These are phyloP conservation scores for Chaetomium sp. DNA, from an alignment of 2,329 filamentous ascomycete species.

Conservation along the genomic window DNA sequence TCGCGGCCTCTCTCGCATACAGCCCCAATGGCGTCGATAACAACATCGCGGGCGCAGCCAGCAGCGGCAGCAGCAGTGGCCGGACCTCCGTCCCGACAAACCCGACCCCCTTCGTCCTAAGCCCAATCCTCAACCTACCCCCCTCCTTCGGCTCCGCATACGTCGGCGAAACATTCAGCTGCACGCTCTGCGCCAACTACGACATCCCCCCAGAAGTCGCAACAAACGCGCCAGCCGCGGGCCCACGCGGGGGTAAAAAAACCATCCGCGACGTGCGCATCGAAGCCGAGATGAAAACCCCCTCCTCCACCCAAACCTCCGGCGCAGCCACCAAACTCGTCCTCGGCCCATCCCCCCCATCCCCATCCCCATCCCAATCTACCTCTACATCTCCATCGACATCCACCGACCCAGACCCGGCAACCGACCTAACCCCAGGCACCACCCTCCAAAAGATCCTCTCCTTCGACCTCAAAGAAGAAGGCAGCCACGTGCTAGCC, in stretches of 20 bases:
- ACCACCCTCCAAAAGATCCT: conserved; percentile 75
- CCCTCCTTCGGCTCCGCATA: conserved; percentile 91
- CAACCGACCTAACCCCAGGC: conserved; percentile 49
- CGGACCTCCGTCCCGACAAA: conserved; percentile 33
- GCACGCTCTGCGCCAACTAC: conserved; percentile 93
- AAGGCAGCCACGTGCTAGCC: conserved; percentile 86
- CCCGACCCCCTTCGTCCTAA: conserved; percentile 51
- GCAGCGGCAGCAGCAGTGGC: too few relatives aligned
- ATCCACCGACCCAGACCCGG: too few relatives aligned
- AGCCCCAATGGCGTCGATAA: conserved; percentile 27
- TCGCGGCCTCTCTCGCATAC: conserved; percentile 69
- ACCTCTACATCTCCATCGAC: too few relatives aligned
- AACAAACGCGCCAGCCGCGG: conserved; percentile 3
- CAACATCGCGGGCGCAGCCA: conserved; percentile 16
- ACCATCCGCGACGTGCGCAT: conserved; percentile 72
- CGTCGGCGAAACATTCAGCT: conserved; percentile 90
- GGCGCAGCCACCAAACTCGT: too few relatives aligned
- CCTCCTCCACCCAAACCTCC: neutral
- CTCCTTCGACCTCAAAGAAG: conserved; percentile 82
- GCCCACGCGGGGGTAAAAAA: conserved; percentile 25
- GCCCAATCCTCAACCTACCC: conserved; percentile 71
- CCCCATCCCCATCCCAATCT: too few relatives aligned
- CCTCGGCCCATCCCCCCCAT: too few relatives aligned
- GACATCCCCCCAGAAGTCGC: conserved; percentile 43
- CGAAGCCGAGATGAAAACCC: conserved; percentile 86